Percentiles rank a stretch among this genome's conserved stretches.
Evolutionary conservation across 768 basidiomycete species (phyloP).

Genomic region (Exidia glandulosa): DNA sequence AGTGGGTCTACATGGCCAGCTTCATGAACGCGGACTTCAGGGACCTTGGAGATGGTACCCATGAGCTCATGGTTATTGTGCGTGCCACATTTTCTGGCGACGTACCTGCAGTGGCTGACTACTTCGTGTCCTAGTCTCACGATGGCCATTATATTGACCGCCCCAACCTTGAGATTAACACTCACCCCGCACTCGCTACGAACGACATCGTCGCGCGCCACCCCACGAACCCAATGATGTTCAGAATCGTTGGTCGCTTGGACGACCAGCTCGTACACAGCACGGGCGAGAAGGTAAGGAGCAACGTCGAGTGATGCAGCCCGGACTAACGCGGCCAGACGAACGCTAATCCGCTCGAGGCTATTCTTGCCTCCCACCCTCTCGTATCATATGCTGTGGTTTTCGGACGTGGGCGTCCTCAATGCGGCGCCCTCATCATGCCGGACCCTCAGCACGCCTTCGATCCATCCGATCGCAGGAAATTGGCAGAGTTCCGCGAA

Average conservation of each 20-base stretch:
- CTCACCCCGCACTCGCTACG: conserved; percentile 10
- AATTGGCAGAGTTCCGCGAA: conserved; percentile 17
- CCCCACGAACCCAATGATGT: conserved; percentile 25
- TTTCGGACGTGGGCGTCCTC: conserved; percentile 20
- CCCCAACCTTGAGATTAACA: conserved; percentile 22
- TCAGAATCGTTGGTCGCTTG: conserved; percentile 26
- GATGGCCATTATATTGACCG: conserved; percentile 13
- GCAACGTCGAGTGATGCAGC: too few species aligned
- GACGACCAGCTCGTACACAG: conserved; percentile 33
- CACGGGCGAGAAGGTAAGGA: conserved; percentile 32
- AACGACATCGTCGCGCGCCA: background rate
- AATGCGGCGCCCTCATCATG: conserved; percentile 28
- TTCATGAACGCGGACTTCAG: background rate
- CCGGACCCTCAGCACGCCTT: conserved; percentile 23
- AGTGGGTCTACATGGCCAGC: background rate
- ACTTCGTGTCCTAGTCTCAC: background rate
- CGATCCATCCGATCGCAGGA: conserved; percentile 18
- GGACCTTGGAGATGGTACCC: background rate
- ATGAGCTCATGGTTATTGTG: background rate
- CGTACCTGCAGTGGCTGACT: background rate
- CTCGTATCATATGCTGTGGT: conserved; percentile 3
- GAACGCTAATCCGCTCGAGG: conserved; percentile 26
- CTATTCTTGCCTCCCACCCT: conserved; percentile 3
- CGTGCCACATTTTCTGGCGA: background rate
- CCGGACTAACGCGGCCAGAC: conserved; percentile 17